phyloP scores from a whole-genome alignment of 2,329 filamentous ascomycete species.

The Alternaria consortialis region DNA sequence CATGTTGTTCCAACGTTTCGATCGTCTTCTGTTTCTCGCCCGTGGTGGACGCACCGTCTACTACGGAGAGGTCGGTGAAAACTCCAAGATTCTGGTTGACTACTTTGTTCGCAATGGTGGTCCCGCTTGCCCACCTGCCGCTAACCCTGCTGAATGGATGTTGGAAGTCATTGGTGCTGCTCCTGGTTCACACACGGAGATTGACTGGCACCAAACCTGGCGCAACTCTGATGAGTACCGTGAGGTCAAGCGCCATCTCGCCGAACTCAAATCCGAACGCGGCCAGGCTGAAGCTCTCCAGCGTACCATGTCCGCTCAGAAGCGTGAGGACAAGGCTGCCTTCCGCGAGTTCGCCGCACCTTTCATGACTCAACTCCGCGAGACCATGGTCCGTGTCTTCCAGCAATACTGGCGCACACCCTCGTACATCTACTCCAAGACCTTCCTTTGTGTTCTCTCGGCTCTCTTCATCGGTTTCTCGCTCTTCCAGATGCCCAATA shows the following conservation, averaged over 20 bases:
- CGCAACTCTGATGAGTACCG: constrained; percentile 58
- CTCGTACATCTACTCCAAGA: constrained; percentile 87
- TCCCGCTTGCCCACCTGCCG: constrained; percentile 68
- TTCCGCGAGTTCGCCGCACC: constrained; percentile 84
- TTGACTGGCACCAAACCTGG: constrained; percentile 62
- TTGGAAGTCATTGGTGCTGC: constrained; percentile 64
- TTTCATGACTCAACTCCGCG: constrained; percentile 71
- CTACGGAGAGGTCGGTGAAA: constrained; percentile 79
- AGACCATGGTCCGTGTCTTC: constrained; percentile 79
- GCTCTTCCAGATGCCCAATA: constrained; percentile 76
- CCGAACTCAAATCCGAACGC: constrained; percentile 55
- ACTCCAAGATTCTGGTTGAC: constrained; percentile 71
- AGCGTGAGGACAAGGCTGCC: constrained; percentile 60
- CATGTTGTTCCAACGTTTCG: constrained; percentile 92
- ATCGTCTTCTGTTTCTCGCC: constrained; percentile 79
- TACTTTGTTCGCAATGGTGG: constrained; percentile 82
- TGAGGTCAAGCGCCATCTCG: constrained; percentile 57
- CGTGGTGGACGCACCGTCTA: constrained; percentile 82
- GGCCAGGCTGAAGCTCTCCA: constrained; percentile 42
- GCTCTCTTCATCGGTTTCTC: constrained; percentile 84
- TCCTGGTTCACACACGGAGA: constrained; percentile 59
- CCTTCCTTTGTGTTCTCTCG: constrained; percentile 69
- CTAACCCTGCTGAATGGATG: constrained; percentile 89
- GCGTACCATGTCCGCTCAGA: constrained; percentile 52
- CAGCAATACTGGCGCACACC: constrained; percentile 93